phyloP scores from a whole-genome alignment of 305 asterid genomes.

The Solanum aculeatissimum region DNA sequence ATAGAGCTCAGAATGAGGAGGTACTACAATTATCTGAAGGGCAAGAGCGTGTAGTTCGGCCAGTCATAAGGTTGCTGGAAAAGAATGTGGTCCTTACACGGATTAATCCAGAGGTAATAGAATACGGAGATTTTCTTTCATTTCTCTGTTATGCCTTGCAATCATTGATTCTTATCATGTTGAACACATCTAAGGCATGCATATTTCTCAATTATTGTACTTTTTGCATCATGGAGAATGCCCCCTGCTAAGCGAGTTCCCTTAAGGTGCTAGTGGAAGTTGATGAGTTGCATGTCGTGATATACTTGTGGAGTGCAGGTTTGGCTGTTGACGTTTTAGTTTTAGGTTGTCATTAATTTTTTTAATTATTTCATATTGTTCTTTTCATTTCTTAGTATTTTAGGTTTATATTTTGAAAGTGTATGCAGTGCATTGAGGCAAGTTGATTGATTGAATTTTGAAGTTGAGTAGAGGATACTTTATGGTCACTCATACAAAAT shows the following conservation, averaged over 20 bases:
- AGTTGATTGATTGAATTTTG: background rate
- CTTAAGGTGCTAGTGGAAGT: background rate
- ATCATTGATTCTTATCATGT: background rate
- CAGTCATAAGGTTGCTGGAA: constrained; percentile 79
- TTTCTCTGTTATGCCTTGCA: background rate
- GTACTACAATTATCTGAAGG: constrained; percentile 61
- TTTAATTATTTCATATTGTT: background rate
- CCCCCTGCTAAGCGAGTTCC: background rate
- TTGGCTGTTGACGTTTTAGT: background rate
- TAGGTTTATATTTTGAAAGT: background rate
- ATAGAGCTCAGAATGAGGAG: constrained; percentile 65
- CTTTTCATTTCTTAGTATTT: background rate
- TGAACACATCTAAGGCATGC: background rate
- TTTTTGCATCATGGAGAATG: background rate
- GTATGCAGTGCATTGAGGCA: background rate
- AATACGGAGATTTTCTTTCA: constrained; percentile 1
- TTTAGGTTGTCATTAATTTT: background rate
- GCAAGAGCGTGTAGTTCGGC: constrained; percentile 58
- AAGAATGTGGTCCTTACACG: constrained; percentile 87
- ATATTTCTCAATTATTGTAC: background rate
- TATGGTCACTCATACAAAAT: background rate
- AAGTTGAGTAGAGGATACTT: background rate
- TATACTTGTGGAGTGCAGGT: background rate
- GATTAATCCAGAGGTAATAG: constrained; percentile 93
- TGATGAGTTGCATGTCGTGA: background rate